A percentile compares a stretch with the other conserved stretches of the same genome.
These are phyloP conservation scores for Metarhizium robertsii DNA, from an alignment of 2,329 filamentous ascomycete genomes.

Conservation along the genomic window DNA sequence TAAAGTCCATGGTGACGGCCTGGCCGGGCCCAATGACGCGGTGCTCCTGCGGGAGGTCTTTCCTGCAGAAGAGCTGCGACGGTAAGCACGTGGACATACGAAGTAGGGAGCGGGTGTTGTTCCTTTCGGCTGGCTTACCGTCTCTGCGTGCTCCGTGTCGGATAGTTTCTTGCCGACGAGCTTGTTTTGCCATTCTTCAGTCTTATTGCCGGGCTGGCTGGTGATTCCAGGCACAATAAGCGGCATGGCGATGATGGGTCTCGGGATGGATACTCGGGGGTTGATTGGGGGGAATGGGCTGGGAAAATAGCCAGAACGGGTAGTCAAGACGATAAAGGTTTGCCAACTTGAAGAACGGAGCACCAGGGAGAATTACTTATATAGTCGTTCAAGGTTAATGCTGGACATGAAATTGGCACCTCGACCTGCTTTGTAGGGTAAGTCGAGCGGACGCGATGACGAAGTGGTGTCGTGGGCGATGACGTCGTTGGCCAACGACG, in stretches of 20 bases:
- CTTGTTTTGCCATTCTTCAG: slow-evolving; percentile 51
- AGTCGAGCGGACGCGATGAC: neutral
- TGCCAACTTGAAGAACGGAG: too few relatives aligned
- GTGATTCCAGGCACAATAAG: slow-evolving; percentile 53
- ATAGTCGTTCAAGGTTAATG: too few relatives aligned
- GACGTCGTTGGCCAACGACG: neutral
- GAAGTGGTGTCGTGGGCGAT: slow-evolving; percentile 1
- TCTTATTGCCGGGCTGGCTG: slow-evolving; percentile 34
- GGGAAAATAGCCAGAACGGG: too few relatives aligned
- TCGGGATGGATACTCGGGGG: too few relatives aligned
- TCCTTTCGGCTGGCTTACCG: slow-evolving; percentile 28
- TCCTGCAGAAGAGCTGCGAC: slow-evolving; percentile 48
- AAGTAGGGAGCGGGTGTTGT: neutral
- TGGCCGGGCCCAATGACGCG: slow-evolving; percentile 47
- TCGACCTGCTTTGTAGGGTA: neutral
- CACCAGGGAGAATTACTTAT: too few relatives aligned
- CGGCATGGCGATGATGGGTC: slow-evolving; percentile 38
- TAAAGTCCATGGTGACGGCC: slow-evolving; percentile 50
- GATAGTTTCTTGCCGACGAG: slow-evolving; percentile 54
- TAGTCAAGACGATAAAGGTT: too few relatives aligned
- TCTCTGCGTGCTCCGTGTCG: slow-evolving; percentile 39
- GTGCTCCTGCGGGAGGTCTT: slow-evolving; percentile 45
- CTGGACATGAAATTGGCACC: slow-evolving; percentile 4
- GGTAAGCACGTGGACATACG: neutral
- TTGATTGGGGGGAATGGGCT: too few relatives aligned